Percentiles rank a stretch among this genome's conserved stretches.
These are phyloP conservation scores for Paracorniculantispora psalliotae DNA, from an alignment of 2,329 filamentous ascomycete species.

Conservation along the genomic window DNA sequence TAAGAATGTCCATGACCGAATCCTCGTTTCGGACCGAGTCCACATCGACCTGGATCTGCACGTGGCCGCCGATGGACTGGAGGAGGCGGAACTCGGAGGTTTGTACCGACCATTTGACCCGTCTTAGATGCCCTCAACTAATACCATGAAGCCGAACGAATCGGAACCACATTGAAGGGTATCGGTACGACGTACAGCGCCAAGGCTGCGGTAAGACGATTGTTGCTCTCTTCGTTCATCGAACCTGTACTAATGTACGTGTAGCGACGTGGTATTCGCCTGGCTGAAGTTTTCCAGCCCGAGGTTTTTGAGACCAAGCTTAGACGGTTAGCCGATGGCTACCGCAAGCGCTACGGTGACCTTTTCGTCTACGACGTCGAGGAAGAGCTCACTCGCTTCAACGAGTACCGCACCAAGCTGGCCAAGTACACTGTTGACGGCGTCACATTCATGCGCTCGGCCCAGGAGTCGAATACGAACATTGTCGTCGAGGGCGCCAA, in stretches of 20 bases:
- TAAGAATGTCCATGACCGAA: constrained; percentile 36
- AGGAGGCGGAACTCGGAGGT: constrained; percentile 49
- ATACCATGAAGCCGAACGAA: constrained; percentile 18
- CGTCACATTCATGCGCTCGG: constrained; percentile 57
- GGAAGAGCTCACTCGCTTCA: constrained; percentile 60
- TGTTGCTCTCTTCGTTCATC: too few species aligned
- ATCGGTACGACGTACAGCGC: constrained; percentile 33
- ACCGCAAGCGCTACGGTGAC: constrained; percentile 64
- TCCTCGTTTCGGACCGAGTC: constrained; percentile 59
- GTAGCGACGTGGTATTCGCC: constrained; percentile 62
- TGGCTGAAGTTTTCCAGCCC: constrained; percentile 65
- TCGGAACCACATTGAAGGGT: constrained; percentile 30
- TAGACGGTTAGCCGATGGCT: constrained; percentile 52
- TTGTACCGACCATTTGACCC: not conserved
- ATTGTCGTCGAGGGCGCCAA: constrained; percentile 64
- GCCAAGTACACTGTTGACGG: constrained; percentile 61
- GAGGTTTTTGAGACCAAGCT: constrained; percentile 62
- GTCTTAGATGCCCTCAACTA: not conserved
- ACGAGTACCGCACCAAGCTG: constrained; percentile 53
- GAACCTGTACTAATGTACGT: too few species aligned
- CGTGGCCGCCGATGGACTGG: constrained; percentile 63
- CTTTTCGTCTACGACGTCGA: constrained; percentile 62
- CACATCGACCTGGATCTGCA: constrained; percentile 63
- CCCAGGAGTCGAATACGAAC: constrained; percentile 52
- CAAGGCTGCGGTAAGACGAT: constrained; percentile 21